phyloP scores from a whole-genome alignment of 352 stramenopile genomes.

The Phytopythium ostracodes region DNA sequence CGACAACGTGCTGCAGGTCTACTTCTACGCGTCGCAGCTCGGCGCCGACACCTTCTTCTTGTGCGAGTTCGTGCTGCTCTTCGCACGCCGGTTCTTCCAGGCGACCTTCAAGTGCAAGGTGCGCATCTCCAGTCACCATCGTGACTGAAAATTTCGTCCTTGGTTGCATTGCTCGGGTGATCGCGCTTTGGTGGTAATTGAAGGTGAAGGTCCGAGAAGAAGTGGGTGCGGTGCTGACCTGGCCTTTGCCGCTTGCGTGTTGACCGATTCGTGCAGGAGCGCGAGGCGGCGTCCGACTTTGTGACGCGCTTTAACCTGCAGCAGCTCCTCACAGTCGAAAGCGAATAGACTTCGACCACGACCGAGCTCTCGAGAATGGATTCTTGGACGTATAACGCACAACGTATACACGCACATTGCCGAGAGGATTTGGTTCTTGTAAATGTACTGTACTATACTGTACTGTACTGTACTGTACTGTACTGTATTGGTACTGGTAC shows the following conservation, averaged over 20 bases:
- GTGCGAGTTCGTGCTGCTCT: constrained; percentile 76
- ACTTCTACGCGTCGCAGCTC: constrained; percentile 61
- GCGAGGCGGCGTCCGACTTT: constrained; percentile 48
- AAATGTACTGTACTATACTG: too few species aligned
- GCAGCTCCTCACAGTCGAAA: constrained; percentile 42
- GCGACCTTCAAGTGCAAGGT: constrained; percentile 83
- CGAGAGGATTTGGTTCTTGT: too few species aligned
- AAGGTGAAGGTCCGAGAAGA: background rate
- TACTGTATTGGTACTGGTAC: too few species aligned
- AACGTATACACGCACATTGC: background rate
- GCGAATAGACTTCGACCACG: background rate
- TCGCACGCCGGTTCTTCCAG: constrained; percentile 70
- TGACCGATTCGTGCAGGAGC: constrained; percentile 23
- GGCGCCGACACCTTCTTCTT: constrained; percentile 48
- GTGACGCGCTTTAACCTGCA: constrained; percentile 72
- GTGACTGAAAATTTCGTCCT: background rate
- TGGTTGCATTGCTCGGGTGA: constrained; percentile 1
- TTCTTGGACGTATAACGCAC: background rate
- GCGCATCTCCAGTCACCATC: constrained; percentile 1
- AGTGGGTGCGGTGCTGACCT: background rate
- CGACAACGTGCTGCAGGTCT: constrained; percentile 57
- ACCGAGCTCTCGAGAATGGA: too few species aligned
- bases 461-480: too few species aligned
- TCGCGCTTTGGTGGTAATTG: constrained; percentile 4
- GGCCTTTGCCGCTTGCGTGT: constrained; percentile 5